These are phyloP conservation scores for Penicillium sp. DNA, from an alignment of 2,329 filamentous ascomycete genomes.

Conservation along the genomic window DNA sequence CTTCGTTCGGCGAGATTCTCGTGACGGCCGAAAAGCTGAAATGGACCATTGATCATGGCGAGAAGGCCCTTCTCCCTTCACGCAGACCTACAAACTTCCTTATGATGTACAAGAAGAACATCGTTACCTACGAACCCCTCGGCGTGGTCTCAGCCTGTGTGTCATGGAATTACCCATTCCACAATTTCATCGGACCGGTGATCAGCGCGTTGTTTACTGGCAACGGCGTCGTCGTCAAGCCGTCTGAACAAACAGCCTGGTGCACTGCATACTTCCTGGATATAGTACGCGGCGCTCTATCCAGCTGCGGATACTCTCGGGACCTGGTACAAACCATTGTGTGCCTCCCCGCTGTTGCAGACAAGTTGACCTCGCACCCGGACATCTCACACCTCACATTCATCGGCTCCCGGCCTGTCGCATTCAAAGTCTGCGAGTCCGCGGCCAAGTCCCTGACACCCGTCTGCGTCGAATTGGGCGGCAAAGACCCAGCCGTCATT, in stretches of 20 bases:
- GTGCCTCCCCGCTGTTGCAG: slow-evolving; percentile 83
- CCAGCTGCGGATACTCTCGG: slow-evolving; percentile 78
- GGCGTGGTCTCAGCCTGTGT: slow-evolving; percentile 91
- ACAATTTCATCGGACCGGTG: slow-evolving; percentile 89
- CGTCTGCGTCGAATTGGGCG: slow-evolving; percentile 86
- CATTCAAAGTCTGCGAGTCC: slow-evolving; percentile 81
- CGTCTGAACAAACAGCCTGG: slow-evolving; percentile 95
- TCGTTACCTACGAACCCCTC: slow-evolving; percentile 85
- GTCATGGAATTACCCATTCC: slow-evolving; percentile 96
- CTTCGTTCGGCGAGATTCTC: slow-evolving; percentile 88
- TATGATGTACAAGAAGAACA: slow-evolving; percentile 94
- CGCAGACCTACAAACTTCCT: slow-evolving; percentile 82
- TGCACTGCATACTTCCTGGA: slow-evolving; percentile 77
- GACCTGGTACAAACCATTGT: slow-evolving; percentile 80
- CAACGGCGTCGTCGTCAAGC: slow-evolving; percentile 90
- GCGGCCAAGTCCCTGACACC: slow-evolving; percentile 86
- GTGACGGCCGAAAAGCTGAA: slow-evolving; percentile 91
- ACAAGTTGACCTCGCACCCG: slow-evolving; percentile 80
- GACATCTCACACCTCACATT: slow-evolving; percentile 89
- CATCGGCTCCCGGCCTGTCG: slow-evolving; percentile 85
- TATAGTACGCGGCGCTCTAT: slow-evolving; percentile 75
- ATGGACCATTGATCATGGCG: slow-evolving; percentile 91
- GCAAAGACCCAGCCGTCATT: slow-evolving; percentile 89
- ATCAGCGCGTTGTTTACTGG: slow-evolving; percentile 90
- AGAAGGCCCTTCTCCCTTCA: slow-evolving; percentile 71